These are phyloP conservation scores for Zelonia costaricensis DNA, from an alignment of 208 protist genomes.

Conservation along the genomic window DNA sequence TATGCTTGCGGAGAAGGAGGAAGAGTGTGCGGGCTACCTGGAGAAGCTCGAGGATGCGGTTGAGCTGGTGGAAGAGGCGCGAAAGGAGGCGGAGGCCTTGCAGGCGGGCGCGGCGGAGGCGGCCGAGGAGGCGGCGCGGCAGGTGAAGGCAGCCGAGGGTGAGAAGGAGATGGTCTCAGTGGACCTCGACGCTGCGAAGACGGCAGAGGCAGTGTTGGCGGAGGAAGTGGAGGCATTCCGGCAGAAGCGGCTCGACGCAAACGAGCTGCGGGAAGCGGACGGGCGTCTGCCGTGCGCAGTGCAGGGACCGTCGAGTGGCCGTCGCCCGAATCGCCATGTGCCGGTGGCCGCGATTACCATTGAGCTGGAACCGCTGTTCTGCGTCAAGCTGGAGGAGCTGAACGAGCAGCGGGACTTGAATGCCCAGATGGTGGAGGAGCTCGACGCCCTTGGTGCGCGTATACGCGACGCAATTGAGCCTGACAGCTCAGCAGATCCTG, in stretches of 20 bases:
- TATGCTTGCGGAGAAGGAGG: neutral
- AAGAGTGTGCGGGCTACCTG: conserved; percentile 9
- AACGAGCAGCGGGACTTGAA: conserved; percentile 27
- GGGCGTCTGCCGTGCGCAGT: neutral
- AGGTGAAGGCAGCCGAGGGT: neutral
- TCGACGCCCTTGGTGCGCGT: conserved; percentile 21
- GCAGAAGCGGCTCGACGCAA: conserved; percentile 23
- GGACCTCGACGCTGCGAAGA: neutral
- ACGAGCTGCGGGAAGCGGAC: conserved; percentile 17
- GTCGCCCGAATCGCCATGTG: neutral
- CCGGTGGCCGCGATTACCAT: conserved; percentile 9
- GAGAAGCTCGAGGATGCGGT: conserved; percentile 24
- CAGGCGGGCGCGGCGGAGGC: neutral
- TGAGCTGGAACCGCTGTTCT: conserved; percentile 29
- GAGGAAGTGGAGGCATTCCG: conserved; percentile 37
- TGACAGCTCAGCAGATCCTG: neutral
- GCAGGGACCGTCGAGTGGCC: fast-evolving
- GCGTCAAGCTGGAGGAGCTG: conserved; percentile 38
- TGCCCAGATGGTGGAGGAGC: conserved; percentile 15
- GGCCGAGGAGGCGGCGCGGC: neutral
- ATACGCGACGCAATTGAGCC: conserved; percentile 27
- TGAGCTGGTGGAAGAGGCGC: conserved; percentile 25
- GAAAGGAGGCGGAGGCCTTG: neutral
- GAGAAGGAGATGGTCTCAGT: neutral
- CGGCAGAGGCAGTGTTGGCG: neutral